Base-by-base conservation (phyloP, 352 stramenopile species). In the Phytophthora quininea region DNA sequence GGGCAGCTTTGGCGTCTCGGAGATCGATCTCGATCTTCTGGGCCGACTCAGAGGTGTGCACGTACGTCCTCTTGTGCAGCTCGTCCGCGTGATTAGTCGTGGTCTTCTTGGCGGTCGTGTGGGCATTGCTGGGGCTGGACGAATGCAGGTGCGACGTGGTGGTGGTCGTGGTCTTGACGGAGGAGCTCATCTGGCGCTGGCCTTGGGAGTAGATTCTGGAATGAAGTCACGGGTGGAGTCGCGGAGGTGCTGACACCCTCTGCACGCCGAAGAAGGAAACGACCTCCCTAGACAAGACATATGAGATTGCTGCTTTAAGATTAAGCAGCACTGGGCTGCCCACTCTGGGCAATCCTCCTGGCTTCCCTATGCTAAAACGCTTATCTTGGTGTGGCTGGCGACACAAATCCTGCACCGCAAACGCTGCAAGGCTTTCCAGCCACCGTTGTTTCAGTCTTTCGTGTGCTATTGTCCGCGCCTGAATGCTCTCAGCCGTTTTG, bases 1-100 rank as follows among this genome's bases (percentile, higher is more conserved):
- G 84, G 14, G 82, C 79, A 3, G 33, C 63, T 3, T 51, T 37
- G 30, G 52, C 57, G 48, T 76, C 43, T 49, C 52, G 58, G 32
- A 76, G 63, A 31, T 76, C 68, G 38, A 76, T 35, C 43, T 60
- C 45, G 6, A 69, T 49, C 42, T 76, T 54, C 45, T 76, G 63
- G 2, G 58, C 68, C 51, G 68, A 49, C 37, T 64, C 53, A 43
- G 68, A 64, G 46, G 46, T 76, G 53, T 65, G 66, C 58, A 72
- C 48, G 30, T 72, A 72, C 43, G 52, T 63, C 42, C 72, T 76
- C 46, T 52, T 52, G 3, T 31, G 27, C 46, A 35, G n/a, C 5
- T 7, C 19, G 27, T 53, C 47, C 40, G 60, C 64, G 38, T 52
- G 65, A 11, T 47, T 65, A 27, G 63, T 75, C 58, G 51, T 46